Evolutionary conservation across 768 basidiomycete species (phyloP), one percentile per base, ranked within the genome.

Genomic region (Suillus luteus): DNA sequence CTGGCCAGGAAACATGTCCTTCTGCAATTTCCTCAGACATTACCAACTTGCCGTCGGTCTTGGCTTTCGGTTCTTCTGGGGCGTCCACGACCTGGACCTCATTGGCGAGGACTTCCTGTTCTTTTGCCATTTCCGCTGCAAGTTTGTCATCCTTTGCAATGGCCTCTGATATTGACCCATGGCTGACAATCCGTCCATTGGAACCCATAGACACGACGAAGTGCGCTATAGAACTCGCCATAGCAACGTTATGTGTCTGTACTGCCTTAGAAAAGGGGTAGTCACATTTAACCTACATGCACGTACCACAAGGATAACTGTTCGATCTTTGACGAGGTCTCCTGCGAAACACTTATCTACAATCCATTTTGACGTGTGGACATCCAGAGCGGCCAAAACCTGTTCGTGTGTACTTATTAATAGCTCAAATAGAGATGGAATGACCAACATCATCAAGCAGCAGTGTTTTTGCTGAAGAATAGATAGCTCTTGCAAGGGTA

Each of bases 361-460:
- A 62, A 86, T 82, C 75, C 75, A 83, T 59, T 81, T 78, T 10
- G 81, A 77, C 2, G 85, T 86, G 63, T 83, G 79, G 9, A 84
- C 81, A 68, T 89, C 88, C 27, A 89, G 73, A 5, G 87, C 87
- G 19, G 86, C 86, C 31, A 89, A 74, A 48, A 81, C 65, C 69
- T 69, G 17, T 43, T 41, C 40, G 63, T 43, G n/a, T 27, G 3
- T 48, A 12, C n/a, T 40, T 37, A 35, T 9, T 41, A 12, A 41
- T 54, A 31, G 17, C 37, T 46, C 52, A 58, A 12, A 10, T 24
- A 41, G 27, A 67, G 10, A 40, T 14, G 14, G 17, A 35, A 17
- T n/a, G n/a, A 61, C 64, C 60, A 43, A 91, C 85, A 69, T 93
- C 91, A 68, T 94, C 92, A 48, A 93, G 75, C 12, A 94, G 73